Evolutionary conservation across 2,329 filamentous ascomycete genomes (phyloP), one percentile per base, ranked within the genome.

Genomic region (Biscogniauxia mediterranea): DNA sequence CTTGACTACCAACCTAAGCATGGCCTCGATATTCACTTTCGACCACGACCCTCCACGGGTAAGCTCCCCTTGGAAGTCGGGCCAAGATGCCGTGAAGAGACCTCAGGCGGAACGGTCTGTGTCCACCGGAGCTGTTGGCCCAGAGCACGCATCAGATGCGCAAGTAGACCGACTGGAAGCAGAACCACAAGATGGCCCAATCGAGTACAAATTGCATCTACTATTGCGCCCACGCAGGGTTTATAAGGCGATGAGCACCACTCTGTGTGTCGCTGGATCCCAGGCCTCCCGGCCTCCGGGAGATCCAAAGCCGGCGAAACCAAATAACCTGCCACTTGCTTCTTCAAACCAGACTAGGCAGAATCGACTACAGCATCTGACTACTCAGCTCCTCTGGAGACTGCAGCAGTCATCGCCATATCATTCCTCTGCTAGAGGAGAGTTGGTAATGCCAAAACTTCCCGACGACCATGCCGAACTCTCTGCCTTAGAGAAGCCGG

Each of bases 11-110:
- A 4, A 32, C 28, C 28, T 23, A 32, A 68, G 9, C 58, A 96
- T 95, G 91, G 94, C 95, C 61, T 97, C 94, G 13, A 92, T 99
- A 68, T 99, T 99, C 75, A 97, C 94, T 0, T 99, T 91, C 74
- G 92, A 97, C 64, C 88, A 92, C 2, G 90, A 97, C 66, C 92
- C 93, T 53, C 91, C 92, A 1, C 83, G 91, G 74, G 92, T 98
- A 42, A 89, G 91, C 15, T 98, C 94, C 19, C 95, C 95, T 17
- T 99, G 95, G 95, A 84, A 89, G 56, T 86, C 82, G 11, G 83
- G 88, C 0, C 79, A 81, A 49, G 79, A 80, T 50, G 66, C 77
- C 26, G 75, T 74, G 58, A 77, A 73, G 55, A 76, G 72, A 58
- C 65, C 71, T 26, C 67, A 60, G 21, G 59, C 60, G 51, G 67